Percentiles rank a stretch among this genome's conserved stretches.
phyloP scores from a whole-genome alignment of 2,329 filamentous ascomycete genomes.

The Xylaria sp. region DNA sequence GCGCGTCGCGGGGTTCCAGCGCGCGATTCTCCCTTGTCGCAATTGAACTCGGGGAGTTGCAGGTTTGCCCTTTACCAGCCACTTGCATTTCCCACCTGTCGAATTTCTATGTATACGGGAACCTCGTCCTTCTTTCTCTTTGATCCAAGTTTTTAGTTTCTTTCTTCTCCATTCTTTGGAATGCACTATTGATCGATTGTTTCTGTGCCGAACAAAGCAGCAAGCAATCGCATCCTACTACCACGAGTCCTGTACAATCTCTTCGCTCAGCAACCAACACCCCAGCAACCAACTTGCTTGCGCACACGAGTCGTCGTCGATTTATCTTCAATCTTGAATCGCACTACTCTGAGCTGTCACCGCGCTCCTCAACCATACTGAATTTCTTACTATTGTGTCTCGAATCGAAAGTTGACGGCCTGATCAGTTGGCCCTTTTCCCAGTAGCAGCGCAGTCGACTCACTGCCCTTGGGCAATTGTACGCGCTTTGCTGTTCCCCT shows the following conservation, averaged over 20 bases:
- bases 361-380: neutral
- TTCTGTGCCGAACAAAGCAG: slow-evolving; percentile 14
- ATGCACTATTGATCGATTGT: slow-evolving; percentile 30
- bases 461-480: neutral
- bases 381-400: slow-evolving; percentile 8
- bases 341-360: neutral
- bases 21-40: slow-evolving; percentile 16
- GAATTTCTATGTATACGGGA: slow-evolving; percentile 29
- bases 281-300: neutral
- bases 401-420: neutral
- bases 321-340: neutral
- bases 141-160: slow-evolving; percentile 34
- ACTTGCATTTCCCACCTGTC: slow-evolving; percentile 40
- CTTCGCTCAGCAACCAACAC: slow-evolving; percentile 4
- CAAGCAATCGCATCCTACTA: slow-evolving; percentile 6
- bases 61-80: slow-evolving; percentile 41
- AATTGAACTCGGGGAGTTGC: neutral
- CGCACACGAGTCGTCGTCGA: neutral
- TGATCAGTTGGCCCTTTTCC: neutral
- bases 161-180: slow-evolving; percentile 31
- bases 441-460: neutral
- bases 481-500: neutral
- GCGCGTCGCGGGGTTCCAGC: slow-evolving; percentile 35
- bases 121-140: slow-evolving; percentile 20
- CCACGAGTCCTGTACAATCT: slow-evolving; percentile 16